A percentile compares a stretch with the other conserved stretches of the same genome.
Evolutionary conservation across 345 rosid species (phyloP).

Genomic region (Bruguiera sexangula): DNA sequence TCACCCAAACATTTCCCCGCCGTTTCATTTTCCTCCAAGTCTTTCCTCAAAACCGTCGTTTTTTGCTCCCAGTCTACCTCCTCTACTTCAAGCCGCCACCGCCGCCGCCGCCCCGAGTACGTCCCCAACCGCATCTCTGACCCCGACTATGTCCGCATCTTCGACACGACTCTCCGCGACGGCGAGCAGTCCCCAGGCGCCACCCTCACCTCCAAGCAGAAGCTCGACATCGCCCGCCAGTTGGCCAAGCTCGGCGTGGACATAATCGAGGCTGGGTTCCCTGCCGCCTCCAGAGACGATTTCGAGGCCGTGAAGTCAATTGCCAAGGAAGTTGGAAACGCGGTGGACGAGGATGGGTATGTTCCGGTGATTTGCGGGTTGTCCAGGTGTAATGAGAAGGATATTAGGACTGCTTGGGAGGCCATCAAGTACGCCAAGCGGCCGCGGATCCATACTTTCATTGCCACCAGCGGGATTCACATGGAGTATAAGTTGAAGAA

Average conservation of each 20-base stretch:
- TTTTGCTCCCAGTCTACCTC: constrained; percentile 18
- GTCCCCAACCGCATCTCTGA: constrained; percentile 66
- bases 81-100: background rate
- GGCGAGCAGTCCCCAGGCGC: constrained; percentile 99
- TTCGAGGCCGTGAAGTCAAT: constrained; percentile 79
- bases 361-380: constrained; percentile 95
- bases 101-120: constrained; percentile 52
- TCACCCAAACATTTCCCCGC: background rate
- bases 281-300: constrained; percentile 86
- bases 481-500: constrained; percentile 76
- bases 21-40: background rate
- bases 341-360: constrained; percentile 53
- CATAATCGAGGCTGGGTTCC: constrained; percentile 90
- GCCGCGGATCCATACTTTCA: constrained; percentile 82
- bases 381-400: constrained; percentile 79
- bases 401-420: constrained; percentile 79
- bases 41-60: background rate
- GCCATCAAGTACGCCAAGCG: constrained; percentile 76
- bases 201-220: constrained; percentile 82
- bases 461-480: constrained; percentile 85
- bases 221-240: constrained; percentile 84
- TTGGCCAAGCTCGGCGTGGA: constrained; percentile 84
- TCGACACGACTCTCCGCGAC: constrained; percentile 97
- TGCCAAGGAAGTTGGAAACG: constrained; percentile 72
- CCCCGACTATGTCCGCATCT: constrained; percentile 73